phyloP scores from a whole-genome alignment of 2,329 filamentous ascomycete species.

The Plectosphaerella sp. region DNA sequence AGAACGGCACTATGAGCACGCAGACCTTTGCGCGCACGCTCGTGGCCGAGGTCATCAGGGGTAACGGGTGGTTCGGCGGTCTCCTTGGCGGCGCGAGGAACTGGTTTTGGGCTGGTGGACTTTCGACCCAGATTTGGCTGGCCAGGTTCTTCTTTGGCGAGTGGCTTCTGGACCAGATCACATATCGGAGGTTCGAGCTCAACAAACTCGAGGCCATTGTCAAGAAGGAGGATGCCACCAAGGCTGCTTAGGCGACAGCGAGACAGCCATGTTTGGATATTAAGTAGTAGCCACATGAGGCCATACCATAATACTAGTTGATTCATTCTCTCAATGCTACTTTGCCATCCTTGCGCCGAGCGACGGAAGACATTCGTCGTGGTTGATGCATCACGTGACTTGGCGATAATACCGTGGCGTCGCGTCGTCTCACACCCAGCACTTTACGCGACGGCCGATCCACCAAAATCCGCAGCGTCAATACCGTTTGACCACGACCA shows the following conservation, averaged over 20 bases:
- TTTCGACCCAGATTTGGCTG: constrained; percentile 22
- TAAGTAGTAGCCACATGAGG: no score
- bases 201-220: constrained; percentile 20
- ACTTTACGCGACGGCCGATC: background rate
- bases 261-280: no score
- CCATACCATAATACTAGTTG: no score
- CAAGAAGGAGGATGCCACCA: constrained; percentile 2
- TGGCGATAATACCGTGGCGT: background rate
- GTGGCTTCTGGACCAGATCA: constrained; percentile 19
- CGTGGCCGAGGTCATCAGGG: constrained; percentile 35
- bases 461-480: background rate
- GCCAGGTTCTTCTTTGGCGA: constrained; percentile 23
- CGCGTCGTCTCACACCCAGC: background rate
- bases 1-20: constrained; percentile 37
- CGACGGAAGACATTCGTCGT: no score
- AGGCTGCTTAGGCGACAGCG: background rate
- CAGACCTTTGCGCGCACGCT: constrained; percentile 37
- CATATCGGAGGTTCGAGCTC: constrained; percentile 31
- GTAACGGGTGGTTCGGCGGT: constrained; percentile 28
- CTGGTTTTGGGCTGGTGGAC: constrained; percentile 28
- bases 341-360: no score
- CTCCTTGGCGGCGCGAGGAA: constrained; percentile 26
- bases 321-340: no score
- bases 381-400: background rate
- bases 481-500: no score